phyloP scores from a whole-genome alignment of 2,329 filamentous ascomycete species.

The Endothia cerciana region DNA sequence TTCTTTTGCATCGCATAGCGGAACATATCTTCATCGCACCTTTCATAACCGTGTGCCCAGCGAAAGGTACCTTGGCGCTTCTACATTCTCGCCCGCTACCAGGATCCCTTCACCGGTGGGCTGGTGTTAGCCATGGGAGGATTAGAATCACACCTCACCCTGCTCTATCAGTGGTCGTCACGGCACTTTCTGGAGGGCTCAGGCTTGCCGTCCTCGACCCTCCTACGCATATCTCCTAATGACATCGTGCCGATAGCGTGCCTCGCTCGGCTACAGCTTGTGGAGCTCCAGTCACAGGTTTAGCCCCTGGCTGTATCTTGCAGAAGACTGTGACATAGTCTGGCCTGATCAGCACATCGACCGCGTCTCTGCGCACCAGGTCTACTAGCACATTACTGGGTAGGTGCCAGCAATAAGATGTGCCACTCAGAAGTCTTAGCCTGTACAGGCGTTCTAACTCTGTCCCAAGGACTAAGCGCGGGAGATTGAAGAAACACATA shows the following conservation, averaged over 20 bases:
- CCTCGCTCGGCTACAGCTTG: slow-evolving; percentile 1
- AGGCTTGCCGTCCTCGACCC: background rate
- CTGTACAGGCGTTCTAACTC: background rate
- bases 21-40: background rate
- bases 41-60: background rate
- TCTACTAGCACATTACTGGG: background rate
- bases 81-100: background rate
- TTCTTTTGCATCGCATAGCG: background rate
- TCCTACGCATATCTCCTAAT: background rate
- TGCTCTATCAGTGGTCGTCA: background rate
- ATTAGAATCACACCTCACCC: slow-evolving; percentile 1
- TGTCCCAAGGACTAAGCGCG: background rate
- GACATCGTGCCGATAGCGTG: too few species aligned
- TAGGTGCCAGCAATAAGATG: background rate
- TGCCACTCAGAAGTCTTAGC: background rate
- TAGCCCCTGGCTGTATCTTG: background rate
- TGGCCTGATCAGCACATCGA: background rate
- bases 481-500: background rate
- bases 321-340: background rate
- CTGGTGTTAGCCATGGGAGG: background rate
- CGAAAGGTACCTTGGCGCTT: background rate
- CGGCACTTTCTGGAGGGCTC: background rate
- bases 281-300: background rate
- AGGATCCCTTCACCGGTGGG: slow-evolving; percentile 14
- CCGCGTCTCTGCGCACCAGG: background rate